A percentile compares a stretch with the other conserved stretches of the same genome.
phyloP scores from a whole-genome alignment of 768 basidiomycete species.

The Hydnum rufescens region DNA sequence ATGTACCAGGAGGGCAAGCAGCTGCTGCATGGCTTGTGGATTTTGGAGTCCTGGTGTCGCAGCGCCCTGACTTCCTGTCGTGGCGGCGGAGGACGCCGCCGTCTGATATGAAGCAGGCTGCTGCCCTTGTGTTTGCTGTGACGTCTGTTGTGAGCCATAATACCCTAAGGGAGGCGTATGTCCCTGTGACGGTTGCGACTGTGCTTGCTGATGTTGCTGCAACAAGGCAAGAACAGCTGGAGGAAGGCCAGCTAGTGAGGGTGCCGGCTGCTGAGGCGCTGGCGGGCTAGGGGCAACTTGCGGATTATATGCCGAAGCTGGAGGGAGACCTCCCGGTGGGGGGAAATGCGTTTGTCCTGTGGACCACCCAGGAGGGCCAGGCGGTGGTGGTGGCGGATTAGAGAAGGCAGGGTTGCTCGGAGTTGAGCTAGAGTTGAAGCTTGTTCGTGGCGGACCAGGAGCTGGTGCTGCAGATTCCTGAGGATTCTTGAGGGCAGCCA shows the following conservation, averaged over 20 bases:
- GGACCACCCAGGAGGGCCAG: conserved; percentile 1
- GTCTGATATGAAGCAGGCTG: background rate
- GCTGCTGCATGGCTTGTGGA: background rate
- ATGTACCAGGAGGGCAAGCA: background rate
- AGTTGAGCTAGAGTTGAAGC: conserved; percentile 1
- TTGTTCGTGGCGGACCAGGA: conserved; percentile 14
- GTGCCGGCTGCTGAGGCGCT: conserved; percentile 19
- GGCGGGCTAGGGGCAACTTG: too few species aligned
- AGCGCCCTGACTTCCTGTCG: background rate
- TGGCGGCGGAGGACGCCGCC: background rate
- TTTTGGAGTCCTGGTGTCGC: background rate
- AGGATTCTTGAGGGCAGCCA: conserved; percentile 65
- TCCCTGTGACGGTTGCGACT: background rate
- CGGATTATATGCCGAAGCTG: conserved; percentile 18
- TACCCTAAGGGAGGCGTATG: background rate
- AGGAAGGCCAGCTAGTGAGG: conserved; percentile 25
- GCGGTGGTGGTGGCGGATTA: conserved; percentile 1
- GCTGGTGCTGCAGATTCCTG: conserved; percentile 17
- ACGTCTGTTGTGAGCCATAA: too few species aligned
- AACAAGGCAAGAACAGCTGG: conserved; percentile 52
- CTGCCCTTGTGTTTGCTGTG: too few species aligned
- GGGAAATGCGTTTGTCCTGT: conserved; percentile 10
- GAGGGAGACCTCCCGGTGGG: too few species aligned
- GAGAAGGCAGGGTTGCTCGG: background rate
- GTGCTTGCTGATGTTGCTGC: conserved; percentile 22